These are phyloP conservation scores for Rhodotorula paludigena DNA, from an alignment of 768 basidiomycete species.

Conservation along the genomic window DNA sequence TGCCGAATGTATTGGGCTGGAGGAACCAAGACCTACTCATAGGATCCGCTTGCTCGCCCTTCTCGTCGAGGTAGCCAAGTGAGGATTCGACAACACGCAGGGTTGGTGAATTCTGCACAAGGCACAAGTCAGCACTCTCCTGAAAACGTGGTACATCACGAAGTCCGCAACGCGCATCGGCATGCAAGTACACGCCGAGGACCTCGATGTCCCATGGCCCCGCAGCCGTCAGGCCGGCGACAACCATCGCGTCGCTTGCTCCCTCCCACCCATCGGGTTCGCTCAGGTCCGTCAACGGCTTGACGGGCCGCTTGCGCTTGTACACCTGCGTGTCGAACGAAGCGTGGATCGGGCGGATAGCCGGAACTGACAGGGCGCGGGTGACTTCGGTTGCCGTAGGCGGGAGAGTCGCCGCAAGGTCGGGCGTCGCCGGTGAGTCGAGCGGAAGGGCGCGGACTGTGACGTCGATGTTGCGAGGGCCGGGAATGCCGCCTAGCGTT, in stretches of 20 bases:
- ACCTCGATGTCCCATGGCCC: constrained; percentile 61
- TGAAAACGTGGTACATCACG: neutral
- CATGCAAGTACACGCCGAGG: constrained; percentile 48
- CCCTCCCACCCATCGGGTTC: constrained; percentile 56
- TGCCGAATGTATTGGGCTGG: too few relatives aligned
- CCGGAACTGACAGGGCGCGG: constrained; percentile 63
- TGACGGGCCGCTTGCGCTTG: constrained; percentile 50
- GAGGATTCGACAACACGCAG: constrained; percentile 52
- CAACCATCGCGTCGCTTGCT: constrained; percentile 57
- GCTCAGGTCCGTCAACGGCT: constrained; percentile 57
- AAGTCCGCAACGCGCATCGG: constrained; percentile 9
- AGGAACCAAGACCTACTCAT: constrained; percentile 47
- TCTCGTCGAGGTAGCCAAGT: constrained; percentile 48
- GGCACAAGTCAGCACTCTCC: constrained; percentile 44
- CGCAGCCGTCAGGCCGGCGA: constrained; percentile 54
- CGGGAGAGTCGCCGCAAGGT: constrained; percentile 13
- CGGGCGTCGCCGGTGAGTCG: constrained; percentile 48
- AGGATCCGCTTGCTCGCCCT: constrained; percentile 41
- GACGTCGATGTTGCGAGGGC: constrained; percentile 71
- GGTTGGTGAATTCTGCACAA: constrained; percentile 50
- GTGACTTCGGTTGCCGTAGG: constrained; percentile 58
- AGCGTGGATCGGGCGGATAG: constrained; percentile 59
- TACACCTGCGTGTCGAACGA: constrained; percentile 52
- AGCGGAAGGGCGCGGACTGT: constrained; percentile 57
- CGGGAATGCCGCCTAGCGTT: constrained; percentile 58